These are phyloP conservation scores for Xylaria digitata DNA, from an alignment of 2,329 filamentous ascomycete species.

Conservation along the genomic window DNA sequence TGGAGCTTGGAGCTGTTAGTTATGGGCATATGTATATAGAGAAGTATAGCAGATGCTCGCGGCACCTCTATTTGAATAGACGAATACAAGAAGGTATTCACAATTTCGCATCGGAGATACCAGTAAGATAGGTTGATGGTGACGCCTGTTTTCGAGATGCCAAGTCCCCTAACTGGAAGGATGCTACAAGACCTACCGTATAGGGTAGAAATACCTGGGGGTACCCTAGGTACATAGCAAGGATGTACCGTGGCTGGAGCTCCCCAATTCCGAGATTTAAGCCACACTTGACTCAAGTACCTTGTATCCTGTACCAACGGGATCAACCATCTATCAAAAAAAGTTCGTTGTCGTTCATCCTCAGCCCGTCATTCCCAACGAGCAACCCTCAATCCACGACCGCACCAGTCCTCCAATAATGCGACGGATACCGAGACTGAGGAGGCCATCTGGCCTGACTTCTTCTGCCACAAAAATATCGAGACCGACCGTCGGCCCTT, in stretches of 20 bases:
- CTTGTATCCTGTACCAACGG: neutral
- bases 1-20: neutral
- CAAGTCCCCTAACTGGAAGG: slow-evolving; percentile 15
- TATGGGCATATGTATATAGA: neutral
- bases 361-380: neutral
- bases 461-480: slow-evolving; percentile 9
- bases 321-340: slow-evolving; percentile 23
- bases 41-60: neutral
- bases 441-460: slow-evolving; percentile 43
- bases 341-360: slow-evolving; percentile 21
- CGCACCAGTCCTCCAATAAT: slow-evolving; percentile 38
- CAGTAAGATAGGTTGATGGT: neutral
- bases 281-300: slow-evolving; percentile 7
- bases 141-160: slow-evolving; percentile 16
- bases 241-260: slow-evolving; percentile 13
- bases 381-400: neutral
- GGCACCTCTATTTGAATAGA: neutral
- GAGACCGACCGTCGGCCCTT: slow-evolving; percentile 3
- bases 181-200: too few species aligned
- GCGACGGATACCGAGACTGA: slow-evolving; percentile 49
- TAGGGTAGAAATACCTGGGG: neutral
- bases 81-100: neutral
- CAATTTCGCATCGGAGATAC: neutral
- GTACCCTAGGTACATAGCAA: neutral
- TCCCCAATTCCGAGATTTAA: neutral